A percentile compares a stretch with the other conserved stretches of the same genome.
Evolutionary conservation across 2,329 filamentous ascomycete species (phyloP).

Genomic region (Calonectria multiphialidica): DNA sequence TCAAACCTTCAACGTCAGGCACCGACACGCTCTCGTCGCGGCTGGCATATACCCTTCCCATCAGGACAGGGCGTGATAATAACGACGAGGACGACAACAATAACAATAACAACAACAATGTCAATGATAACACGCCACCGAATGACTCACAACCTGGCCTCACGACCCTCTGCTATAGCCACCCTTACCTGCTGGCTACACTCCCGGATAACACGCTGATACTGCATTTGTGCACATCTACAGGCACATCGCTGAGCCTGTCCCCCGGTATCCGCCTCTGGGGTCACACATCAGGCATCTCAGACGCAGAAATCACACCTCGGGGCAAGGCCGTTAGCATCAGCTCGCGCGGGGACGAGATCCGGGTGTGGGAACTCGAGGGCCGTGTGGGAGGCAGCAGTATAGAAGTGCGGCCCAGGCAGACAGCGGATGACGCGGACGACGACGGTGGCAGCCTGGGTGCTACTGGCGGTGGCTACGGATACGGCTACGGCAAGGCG

Average conservation of each 20-base stretch:
- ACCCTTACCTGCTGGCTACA: slow-evolving; percentile 88
- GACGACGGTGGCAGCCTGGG: slow-evolving; percentile 18
- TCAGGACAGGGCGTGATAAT: slow-evolving; percentile 36
- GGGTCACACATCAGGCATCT: slow-evolving; percentile 93
- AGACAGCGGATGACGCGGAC: slow-evolving; percentile 38
- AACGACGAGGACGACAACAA: neutral
- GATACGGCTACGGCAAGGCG: neutral
- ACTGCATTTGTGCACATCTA: slow-evolving; percentile 84
- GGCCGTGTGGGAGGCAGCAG: slow-evolving; percentile 70
- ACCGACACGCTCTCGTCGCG: slow-evolving; percentile 50
- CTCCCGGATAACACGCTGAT: slow-evolving; percentile 90
- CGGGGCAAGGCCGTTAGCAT: slow-evolving; percentile 93
- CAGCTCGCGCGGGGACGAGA: slow-evolving; percentile 81
- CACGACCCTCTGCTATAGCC: slow-evolving; percentile 76
- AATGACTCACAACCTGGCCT: slow-evolving; percentile 57
- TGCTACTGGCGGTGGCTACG: slow-evolving; percentile 8
- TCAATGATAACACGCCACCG: slow-evolving; percentile 14
- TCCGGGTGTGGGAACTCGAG: slow-evolving; percentile 92
- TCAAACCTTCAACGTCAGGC: slow-evolving; percentile 55
- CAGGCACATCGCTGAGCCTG: slow-evolving; percentile 73
- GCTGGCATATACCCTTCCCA: slow-evolving; percentile 52
- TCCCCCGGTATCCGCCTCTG: slow-evolving; percentile 82
- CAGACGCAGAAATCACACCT: slow-evolving; percentile 85
- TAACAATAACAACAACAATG: neutral
- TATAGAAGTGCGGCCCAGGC: slow-evolving; percentile 63